phyloP scores from a whole-genome alignment of 345 rosid genomes.

The Aquilaria sinensis region DNA sequence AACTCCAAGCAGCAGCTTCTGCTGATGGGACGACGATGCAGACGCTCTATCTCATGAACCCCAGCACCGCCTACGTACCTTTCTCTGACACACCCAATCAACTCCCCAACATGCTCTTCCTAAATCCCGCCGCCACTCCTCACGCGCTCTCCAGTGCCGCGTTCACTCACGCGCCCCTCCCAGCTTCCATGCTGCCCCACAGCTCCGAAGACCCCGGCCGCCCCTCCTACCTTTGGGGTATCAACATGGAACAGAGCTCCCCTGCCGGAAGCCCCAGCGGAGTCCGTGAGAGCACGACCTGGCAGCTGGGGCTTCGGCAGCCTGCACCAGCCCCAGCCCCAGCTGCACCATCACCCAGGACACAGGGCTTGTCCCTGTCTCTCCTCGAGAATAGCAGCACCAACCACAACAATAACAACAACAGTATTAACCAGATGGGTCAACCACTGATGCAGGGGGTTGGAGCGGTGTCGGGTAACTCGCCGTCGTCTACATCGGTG shows the following conservation, averaged over 20 bases:
- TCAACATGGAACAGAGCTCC: slow-evolving; percentile 19
- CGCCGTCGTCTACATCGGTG: slow-evolving; percentile 26
- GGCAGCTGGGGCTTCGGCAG: slow-evolving; percentile 15
- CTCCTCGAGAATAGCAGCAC: slow-evolving; percentile 22
- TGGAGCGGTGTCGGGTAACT: slow-evolving; percentile 26
- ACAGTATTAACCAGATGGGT: neutral
- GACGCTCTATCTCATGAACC: slow-evolving; percentile 47
- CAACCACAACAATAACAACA: neutral
- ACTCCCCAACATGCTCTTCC: slow-evolving; percentile 20
- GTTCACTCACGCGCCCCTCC: slow-evolving; percentile 25
- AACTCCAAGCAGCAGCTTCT: slow-evolving; percentile 35
- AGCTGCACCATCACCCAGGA: slow-evolving; percentile 13
- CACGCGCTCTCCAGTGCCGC: slow-evolving; percentile 36
- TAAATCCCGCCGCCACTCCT: slow-evolving; percentile 29
- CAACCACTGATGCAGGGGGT: slow-evolving; percentile 15
- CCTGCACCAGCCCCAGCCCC: neutral
- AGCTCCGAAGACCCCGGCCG: slow-evolving; percentile 23
- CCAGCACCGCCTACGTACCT: slow-evolving; percentile 33
- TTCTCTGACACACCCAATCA: slow-evolving; percentile 26
- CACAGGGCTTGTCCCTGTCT: slow-evolving; percentile 45
- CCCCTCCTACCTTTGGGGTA: slow-evolving; percentile 30
- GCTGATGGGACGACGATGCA: slow-evolving; percentile 25
- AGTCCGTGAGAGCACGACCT: slow-evolving; percentile 12
- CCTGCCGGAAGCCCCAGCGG: slow-evolving; percentile 13
- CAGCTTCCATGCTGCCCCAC: slow-evolving; percentile 4